A percentile compares a stretch with the other conserved stretches of the same genome.
Evolutionary conservation across 108 stramenopile species (phyloP).

Genomic region (Aurantiochytrium sp.): DNA sequence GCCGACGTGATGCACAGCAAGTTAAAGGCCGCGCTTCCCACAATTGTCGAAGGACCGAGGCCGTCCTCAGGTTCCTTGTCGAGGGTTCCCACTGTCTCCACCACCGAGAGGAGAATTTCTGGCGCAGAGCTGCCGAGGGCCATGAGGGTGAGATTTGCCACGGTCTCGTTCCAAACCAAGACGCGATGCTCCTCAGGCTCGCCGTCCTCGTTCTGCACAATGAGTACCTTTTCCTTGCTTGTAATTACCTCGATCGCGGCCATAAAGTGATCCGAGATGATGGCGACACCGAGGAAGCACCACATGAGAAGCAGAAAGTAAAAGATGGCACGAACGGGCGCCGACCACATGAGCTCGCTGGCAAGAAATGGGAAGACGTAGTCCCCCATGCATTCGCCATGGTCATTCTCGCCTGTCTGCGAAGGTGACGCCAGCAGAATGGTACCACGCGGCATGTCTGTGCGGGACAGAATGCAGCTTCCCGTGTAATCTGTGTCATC

Average conservation of each 20-base stretch:
- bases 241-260: slow-evolving; percentile 44
- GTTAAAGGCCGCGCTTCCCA: slow-evolving; percentile 49
- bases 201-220: slow-evolving; percentile 10
- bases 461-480: neutral
- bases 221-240: neutral
- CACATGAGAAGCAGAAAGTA: slow-evolving; percentile 36
- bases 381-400: neutral
- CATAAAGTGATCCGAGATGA: slow-evolving; percentile 44
- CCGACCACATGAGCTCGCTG: slow-evolving; percentile 8
- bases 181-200: neutral
- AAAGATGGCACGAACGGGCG: neutral
- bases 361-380: neutral
- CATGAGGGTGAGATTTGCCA: slow-evolving; percentile 51
- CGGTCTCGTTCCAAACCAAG: slow-evolving; percentile 45
- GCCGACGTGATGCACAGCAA: slow-evolving; percentile 39
- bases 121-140: slow-evolving; percentile 50
- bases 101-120: slow-evolving; percentile 41
- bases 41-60: slow-evolving; percentile 47
- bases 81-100: slow-evolving; percentile 33
- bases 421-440: neutral
- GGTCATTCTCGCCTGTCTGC: too few species aligned
- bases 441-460: neutral
- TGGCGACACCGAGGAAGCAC: slow-evolving; percentile 37
- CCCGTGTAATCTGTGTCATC: too few species aligned
- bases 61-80: slow-evolving; percentile 31